Conservation (phyloP, 805 yeast genomes). For the Kodamaea hsintzibuensis region DNA sequence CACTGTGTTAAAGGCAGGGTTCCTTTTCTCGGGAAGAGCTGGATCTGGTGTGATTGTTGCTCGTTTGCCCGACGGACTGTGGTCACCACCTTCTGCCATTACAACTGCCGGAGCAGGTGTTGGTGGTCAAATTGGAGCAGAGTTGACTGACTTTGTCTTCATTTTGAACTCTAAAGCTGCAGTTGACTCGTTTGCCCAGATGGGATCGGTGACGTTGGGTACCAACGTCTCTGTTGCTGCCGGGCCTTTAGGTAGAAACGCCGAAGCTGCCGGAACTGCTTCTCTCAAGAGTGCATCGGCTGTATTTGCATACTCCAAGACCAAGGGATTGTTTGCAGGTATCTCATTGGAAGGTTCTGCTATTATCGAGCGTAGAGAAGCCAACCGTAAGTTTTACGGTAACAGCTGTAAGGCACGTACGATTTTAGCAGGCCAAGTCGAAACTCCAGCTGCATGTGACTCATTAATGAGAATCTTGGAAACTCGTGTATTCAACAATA, state of each 20-base stretch:
- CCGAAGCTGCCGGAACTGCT: conserved; percentile 96
- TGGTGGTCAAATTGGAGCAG: conserved; percentile 97
- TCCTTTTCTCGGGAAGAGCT: conserved; percentile 93
- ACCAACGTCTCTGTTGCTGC: conserved; percentile 96
- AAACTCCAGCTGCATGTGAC: conserved; percentile 89
- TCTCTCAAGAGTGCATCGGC: conserved; percentile 86
- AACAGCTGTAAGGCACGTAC: conserved; percentile 81
- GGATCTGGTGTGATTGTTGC: conserved; percentile 97
- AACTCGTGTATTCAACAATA: conserved; percentile 74
- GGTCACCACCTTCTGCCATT: conserved; percentile 98
- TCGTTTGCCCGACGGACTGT: conserved; percentile 87
- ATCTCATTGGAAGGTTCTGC: conserved; percentile 97
- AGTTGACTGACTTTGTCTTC: conserved; percentile 92
- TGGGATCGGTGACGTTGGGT: conserved; percentile 92
- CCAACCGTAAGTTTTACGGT: conserved; percentile 94
- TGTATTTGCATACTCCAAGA: conserved; percentile 89
- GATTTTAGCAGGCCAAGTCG: conserved; percentile 84
- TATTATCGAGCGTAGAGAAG: conserved; percentile 94
- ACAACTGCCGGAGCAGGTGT: conserved; percentile 98
- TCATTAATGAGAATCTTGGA: conserved; percentile 83
- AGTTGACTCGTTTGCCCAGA: conserved; percentile 89
- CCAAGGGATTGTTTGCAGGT: conserved; percentile 96
- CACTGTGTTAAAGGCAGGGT: conserved; percentile 96
- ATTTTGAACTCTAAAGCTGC: conserved; percentile 85
- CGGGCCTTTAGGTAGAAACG: conserved; percentile 96